Conservation (phyloP, 768 basidiomycete genomes). For the Psilocybe subaeruginosa region DNA sequence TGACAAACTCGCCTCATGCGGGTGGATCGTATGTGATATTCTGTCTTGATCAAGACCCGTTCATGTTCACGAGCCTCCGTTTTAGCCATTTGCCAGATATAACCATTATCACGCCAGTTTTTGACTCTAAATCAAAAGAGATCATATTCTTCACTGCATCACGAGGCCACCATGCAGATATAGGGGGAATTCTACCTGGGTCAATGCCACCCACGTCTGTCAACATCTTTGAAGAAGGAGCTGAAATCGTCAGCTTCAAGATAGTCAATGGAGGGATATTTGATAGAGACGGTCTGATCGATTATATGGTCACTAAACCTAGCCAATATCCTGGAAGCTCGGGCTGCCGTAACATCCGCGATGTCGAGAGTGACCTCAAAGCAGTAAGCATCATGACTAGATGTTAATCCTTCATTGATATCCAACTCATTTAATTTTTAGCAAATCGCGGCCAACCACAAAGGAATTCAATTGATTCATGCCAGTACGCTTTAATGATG, state of each 20-base stretch:
- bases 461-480: slow-evolving; percentile 85
- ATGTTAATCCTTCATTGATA: slow-evolving; percentile 1
- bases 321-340: slow-evolving; percentile 83
- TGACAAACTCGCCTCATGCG: slow-evolving; percentile 90
- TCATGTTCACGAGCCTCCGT: neutral
- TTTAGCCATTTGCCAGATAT: slow-evolving; percentile 67
- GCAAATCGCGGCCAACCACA: slow-evolving; percentile 96
- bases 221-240: slow-evolving; percentile 93
- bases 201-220: slow-evolving; percentile 96
- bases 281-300: slow-evolving; percentile 71
- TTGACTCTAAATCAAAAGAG: slow-evolving; percentile 61
- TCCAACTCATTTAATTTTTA: slow-evolving; percentile 28
- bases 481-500: slow-evolving; percentile 51
- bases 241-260: slow-evolving; percentile 89
- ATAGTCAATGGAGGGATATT: slow-evolving; percentile 85
- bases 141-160: slow-evolving; percentile 95
- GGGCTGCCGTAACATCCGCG: slow-evolving; percentile 83
- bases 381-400: slow-evolving; percentile 56
- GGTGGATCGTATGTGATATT: slow-evolving; percentile 75
- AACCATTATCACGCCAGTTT: slow-evolving; percentile 93
- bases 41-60: slow-evolving; percentile 8
- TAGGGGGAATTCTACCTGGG: slow-evolving; percentile 89
- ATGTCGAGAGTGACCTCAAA: slow-evolving; percentile 91
- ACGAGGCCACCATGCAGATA: slow-evolving; percentile 92
- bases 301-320: slow-evolving; percentile 84